A percentile compares a stretch with the other conserved stretches of the same genome.
These are phyloP conservation scores for Insectozyma bohioensis DNA, from an alignment of 1,139 yeast genomes.

Conservation along the genomic window DNA sequence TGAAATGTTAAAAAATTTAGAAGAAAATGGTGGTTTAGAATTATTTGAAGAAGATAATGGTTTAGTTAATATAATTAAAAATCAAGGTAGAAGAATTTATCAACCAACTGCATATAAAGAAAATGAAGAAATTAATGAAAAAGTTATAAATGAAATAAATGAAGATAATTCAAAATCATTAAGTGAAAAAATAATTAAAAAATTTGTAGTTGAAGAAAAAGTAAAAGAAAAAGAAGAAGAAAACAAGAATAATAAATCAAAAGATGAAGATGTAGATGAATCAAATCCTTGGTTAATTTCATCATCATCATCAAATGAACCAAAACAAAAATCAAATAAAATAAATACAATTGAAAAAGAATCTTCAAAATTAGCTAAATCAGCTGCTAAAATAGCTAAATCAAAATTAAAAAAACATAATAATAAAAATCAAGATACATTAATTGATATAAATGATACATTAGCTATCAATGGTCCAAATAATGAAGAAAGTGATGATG, in stretches of 20 bases:
- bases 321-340: slow-evolving; percentile 51
- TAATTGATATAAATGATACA: slow-evolving; percentile 51
- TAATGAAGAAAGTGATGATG: slow-evolving; percentile 31
- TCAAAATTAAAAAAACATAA: slow-evolving; percentile 45
- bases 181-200: slow-evolving; percentile 36
- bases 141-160: slow-evolving; percentile 48
- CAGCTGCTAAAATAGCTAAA: slow-evolving; percentile 51
- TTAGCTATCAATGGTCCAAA: slow-evolving; percentile 33
- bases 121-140: slow-evolving; percentile 41
- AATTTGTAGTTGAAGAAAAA: slow-evolving; percentile 17
- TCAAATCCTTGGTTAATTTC: slow-evolving; percentile 74
- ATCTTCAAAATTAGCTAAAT: slow-evolving; percentile 55
- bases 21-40: slow-evolving; percentile 44
- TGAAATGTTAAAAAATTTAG: slow-evolving; percentile 48
- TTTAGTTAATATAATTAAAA: slow-evolving; percentile 51
- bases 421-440: slow-evolving; percentile 30
- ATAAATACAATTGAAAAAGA: slow-evolving; percentile 55
- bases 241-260: not conserved
- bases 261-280: slow-evolving; percentile 23
- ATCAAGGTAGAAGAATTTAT: slow-evolving; percentile 81
- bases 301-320: slow-evolving; percentile 26
- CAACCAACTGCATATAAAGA: slow-evolving; percentile 63
- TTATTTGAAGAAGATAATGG: slow-evolving; percentile 29
- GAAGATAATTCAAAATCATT: slow-evolving; percentile 55
- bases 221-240: slow-evolving; percentile 7